Evolutionary conservation across 768 basidiomycete species (phyloP).

Genomic region (Lentinula raphanica): DNA sequence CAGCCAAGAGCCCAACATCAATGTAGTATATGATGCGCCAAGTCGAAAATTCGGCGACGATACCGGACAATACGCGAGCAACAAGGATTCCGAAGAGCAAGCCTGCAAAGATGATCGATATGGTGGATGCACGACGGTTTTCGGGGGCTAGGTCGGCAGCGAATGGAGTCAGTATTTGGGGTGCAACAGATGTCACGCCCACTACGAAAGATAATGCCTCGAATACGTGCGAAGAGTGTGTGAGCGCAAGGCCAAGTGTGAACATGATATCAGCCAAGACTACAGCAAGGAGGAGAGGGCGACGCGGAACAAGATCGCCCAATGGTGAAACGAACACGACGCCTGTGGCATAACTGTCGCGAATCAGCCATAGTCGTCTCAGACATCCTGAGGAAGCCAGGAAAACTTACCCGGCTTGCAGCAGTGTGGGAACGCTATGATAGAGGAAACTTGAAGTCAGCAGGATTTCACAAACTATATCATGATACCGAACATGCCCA

Average conservation of each 20-base stretch:
- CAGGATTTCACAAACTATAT: no score
- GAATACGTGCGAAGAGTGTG: constrained; percentile 53
- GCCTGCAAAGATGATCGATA: constrained; percentile 48
- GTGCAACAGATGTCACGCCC: constrained; percentile 65
- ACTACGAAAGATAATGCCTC: constrained; percentile 67
- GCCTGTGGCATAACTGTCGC: constrained; percentile 60
- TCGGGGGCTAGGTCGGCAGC: constrained; percentile 61
- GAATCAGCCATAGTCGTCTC: background rate
- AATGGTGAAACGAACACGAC: constrained; percentile 74
- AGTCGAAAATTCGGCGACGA: constrained; percentile 47
- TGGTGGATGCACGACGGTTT: constrained; percentile 46
- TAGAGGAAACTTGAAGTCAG: constrained; percentile 19
- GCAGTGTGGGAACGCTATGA: constrained; percentile 54
- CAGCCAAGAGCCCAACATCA: constrained; percentile 45
- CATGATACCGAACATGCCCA: constrained; percentile 12
- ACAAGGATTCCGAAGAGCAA: constrained; percentile 49
- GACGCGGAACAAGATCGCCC: constrained; percentile 75
- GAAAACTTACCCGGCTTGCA: constrained; percentile 56
- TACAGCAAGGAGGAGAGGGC: constrained; percentile 62
- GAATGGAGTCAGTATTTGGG: constrained; percentile 65
- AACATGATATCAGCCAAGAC: constrained; percentile 49
- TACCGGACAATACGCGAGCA: constrained; percentile 51
- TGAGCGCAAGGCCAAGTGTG: constrained; percentile 68
- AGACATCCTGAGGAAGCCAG: background rate
- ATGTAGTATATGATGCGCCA: constrained; percentile 56